Evolutionary conservation across 768 basidiomycete species (phyloP).

Genomic region (Boletus reticuloceps): DNA sequence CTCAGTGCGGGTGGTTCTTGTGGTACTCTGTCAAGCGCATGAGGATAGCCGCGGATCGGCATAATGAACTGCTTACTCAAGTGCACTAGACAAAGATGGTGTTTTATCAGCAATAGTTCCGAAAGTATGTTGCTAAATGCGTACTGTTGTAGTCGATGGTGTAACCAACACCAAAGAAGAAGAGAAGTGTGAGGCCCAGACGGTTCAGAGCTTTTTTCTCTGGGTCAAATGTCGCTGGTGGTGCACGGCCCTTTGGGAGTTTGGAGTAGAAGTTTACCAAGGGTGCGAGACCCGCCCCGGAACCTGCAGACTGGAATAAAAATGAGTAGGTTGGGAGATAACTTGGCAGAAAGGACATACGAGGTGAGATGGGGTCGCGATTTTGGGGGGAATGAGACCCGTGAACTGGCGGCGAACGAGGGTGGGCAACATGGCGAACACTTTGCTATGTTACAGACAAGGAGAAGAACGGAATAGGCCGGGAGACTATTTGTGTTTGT

Average conservation of each 20-base stretch:
- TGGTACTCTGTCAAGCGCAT: conserved; percentile 63
- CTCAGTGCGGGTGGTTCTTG: conserved; percentile 86
- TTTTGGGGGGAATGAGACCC: conserved; percentile 89
- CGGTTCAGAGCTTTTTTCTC: conserved; percentile 70
- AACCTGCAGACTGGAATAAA: conserved; percentile 65
- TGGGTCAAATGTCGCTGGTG: conserved; percentile 61
- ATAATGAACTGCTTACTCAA: conserved; percentile 56
- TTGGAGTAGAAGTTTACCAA: conserved; percentile 97
- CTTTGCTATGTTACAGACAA: conserved; percentile 12
- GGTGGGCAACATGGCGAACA: conserved; percentile 66
- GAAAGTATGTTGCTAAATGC: conserved; percentile 32
- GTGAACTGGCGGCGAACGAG: conserved; percentile 83
- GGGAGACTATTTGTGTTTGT: conserved; percentile 19
- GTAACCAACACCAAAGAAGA: conserved; percentile 59
- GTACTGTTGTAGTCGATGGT: conserved; percentile 87
- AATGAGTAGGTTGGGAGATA: not conserved
- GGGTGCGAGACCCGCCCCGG: conserved; percentile 74
- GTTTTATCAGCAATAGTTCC: conserved; percentile 7
- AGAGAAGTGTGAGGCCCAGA: conserved; percentile 63
- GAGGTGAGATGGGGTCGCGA: conserved; percentile 86
- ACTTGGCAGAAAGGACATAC: conserved; percentile 37
- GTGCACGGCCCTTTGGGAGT: conserved; percentile 84
- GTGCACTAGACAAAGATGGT: conserved; percentile 55
- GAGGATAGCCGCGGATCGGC: conserved; percentile 15
- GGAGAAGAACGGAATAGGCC: conserved; percentile 19